Conservation (phyloP, 2,329 filamentous ascomycete genomes). For the Phyllosticta citrichinensis region DNA sequence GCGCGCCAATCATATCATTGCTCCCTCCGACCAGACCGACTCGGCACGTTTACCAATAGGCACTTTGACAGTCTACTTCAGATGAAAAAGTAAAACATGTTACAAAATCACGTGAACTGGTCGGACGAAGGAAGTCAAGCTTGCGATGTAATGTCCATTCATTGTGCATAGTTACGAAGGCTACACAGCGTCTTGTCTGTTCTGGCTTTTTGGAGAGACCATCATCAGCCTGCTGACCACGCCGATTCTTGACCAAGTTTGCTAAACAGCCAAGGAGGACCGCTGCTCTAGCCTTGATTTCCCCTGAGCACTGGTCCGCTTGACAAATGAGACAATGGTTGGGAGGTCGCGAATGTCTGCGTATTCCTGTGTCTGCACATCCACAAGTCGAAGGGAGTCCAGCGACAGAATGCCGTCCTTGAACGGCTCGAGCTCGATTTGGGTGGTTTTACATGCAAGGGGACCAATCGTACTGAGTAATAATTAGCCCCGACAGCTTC, state of each 20-base stretch:
- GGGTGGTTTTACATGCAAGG: constrained; percentile 62
- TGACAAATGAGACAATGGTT: constrained; percentile 42
- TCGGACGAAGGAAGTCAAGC: no score
- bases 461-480: constrained; percentile 51
- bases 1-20: not conserved
- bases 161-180: no score
- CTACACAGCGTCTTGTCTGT: no score
- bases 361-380: constrained; percentile 64
- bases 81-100: no score
- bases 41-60: no score
- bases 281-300: not conserved
- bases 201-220: no score
- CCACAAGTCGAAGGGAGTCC: constrained; percentile 63
- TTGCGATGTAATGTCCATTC: no score
- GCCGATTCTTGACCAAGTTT: not conserved
- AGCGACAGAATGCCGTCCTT: constrained; percentile 56
- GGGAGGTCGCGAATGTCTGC: constrained; percentile 69
- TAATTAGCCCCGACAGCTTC: not conserved
- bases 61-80: no score
- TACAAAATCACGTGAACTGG: no score
- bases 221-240: not conserved
- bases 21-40: no score
- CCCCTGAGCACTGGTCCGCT: not conserved
- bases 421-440: constrained; percentile 62
- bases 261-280: not conserved